These are phyloP conservation scores for Zanthoxylum bungeanum DNA, from an alignment of 345 rosid species.

Conservation along the genomic window DNA sequence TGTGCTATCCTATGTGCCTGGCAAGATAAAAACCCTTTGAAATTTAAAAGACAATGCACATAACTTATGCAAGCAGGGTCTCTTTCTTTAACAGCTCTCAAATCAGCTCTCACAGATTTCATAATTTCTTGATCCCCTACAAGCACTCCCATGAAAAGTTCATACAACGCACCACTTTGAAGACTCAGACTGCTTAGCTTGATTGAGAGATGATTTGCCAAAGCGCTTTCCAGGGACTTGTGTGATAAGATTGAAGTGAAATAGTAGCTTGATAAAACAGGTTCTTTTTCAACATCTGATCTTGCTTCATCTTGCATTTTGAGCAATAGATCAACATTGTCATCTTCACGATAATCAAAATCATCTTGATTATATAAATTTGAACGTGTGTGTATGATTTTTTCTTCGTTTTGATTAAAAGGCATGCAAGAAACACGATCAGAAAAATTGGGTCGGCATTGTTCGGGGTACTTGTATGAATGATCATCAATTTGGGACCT, in stretches of 20 bases:
- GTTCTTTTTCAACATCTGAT: constrained; percentile 60
- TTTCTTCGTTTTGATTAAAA: constrained; percentile 27
- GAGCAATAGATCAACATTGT: constrained; percentile 45
- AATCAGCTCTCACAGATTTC: constrained; percentile 51
- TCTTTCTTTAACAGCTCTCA: constrained; percentile 64
- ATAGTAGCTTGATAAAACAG: constrained; percentile 65
- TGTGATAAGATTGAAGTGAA: constrained; percentile 62
- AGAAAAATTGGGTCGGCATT: constrained; percentile 38
- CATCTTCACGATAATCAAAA: no score
- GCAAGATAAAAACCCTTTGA: constrained; percentile 74
- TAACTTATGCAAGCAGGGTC: constrained; percentile 86
- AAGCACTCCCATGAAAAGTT: constrained; percentile 57
- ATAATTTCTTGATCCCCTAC: constrained; percentile 45
- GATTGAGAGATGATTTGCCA: constrained; percentile 67
- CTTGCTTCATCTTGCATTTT: constrained; percentile 64
- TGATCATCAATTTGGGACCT: constrained; percentile 39
- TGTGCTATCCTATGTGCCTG: constrained; percentile 86
- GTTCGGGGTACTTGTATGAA: constrained; percentile 27
- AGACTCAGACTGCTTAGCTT: constrained; percentile 66
- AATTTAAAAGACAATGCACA: constrained; percentile 73
- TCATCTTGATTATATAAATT: no score
- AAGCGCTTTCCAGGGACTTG: constrained; percentile 54
- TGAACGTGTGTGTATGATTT: constrained; percentile 31
- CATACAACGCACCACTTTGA: constrained; percentile 51
- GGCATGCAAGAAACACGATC: constrained; percentile 31